phyloP scores from a whole-genome alignment of 306 rosid species.

The Fragaria nilgerrensis region DNA sequence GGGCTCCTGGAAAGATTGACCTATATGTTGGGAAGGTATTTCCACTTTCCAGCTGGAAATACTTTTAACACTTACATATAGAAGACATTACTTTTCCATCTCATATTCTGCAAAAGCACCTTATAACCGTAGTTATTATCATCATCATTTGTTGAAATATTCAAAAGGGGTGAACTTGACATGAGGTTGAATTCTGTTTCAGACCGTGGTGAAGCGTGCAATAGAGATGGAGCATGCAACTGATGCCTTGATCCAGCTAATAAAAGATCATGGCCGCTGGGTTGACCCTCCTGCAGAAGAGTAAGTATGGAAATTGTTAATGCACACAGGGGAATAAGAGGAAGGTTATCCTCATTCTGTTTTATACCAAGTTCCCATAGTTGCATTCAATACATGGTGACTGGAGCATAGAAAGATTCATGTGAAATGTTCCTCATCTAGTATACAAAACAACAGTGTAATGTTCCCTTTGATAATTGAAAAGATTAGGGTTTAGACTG shows the following conservation, averaged over 20 bases:
- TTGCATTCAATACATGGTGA: neutral
- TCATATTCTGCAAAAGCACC: neutral
- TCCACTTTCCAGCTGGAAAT: neutral
- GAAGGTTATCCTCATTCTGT: neutral
- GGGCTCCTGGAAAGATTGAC: constrained; percentile 96
- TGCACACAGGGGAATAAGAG: neutral
- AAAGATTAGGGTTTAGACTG: neutral
- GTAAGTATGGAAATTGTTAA: constrained; percentile 10
- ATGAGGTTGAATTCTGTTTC: constrained; percentile 30
- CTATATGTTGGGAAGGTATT: constrained; percentile 96
- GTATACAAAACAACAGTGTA: constrained; percentile 8
- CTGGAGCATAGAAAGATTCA: neutral
- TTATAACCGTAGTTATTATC: neutral
- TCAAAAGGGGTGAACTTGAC: constrained; percentile 17
- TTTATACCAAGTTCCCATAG: neutral
- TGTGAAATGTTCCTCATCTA: neutral
- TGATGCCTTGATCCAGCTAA: constrained; percentile 81
- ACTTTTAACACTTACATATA: neutral
- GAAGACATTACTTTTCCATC: neutral
- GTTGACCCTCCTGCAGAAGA: constrained; percentile 82
- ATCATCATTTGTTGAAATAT: neutral
- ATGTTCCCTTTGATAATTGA: constrained; percentile 1
- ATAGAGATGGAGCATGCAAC: constrained; percentile 94
- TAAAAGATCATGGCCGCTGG: constrained; percentile 94
- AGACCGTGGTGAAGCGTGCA: constrained; percentile 92